These are phyloP conservation scores for Phytophthora fragariaefolia DNA, from an alignment of 352 stramenopile genomes.

Conservation along the genomic window DNA sequence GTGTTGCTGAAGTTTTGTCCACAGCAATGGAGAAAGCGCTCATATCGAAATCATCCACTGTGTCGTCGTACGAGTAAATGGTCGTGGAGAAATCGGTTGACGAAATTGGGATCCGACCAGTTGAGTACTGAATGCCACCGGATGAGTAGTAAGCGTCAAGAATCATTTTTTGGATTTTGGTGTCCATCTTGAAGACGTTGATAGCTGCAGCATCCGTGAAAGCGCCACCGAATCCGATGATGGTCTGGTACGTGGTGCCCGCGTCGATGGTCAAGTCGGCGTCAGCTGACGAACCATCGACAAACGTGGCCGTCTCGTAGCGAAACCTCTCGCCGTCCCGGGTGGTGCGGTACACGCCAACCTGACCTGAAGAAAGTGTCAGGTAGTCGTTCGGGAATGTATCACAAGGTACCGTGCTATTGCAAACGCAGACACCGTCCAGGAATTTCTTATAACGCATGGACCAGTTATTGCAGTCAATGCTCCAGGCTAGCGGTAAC, in stretches of 20 bases:
- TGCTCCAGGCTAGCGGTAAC: conserved; percentile 2
- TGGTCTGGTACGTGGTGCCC: conserved; percentile 56
- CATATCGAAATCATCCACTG: conserved; percentile 48
- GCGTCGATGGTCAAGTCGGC: conserved; percentile 47
- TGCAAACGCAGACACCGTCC: conserved; percentile 68
- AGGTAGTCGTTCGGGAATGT: conserved; percentile 42
- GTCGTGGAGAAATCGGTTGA: conserved; percentile 81
- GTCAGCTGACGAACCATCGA: conserved; percentile 17
- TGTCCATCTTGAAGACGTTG: conserved; percentile 71
- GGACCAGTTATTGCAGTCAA: conserved; percentile 43
- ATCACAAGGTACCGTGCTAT: conserved; percentile 41
- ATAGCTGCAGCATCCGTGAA: conserved; percentile 84
- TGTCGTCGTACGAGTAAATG: conserved; percentile 54
- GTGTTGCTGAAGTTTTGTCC: conserved; percentile 52
- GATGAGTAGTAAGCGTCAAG: conserved; percentile 71
- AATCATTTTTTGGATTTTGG: conserved; percentile 56
- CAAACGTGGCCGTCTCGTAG: conserved; percentile 41
- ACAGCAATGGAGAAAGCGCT: conserved; percentile 73
- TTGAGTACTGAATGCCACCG: conserved; percentile 68
- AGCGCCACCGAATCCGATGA: conserved; percentile 82
- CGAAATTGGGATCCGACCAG: conserved; percentile 77
- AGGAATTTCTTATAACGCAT: conserved; percentile 52
- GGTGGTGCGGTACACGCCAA: conserved; percentile 58
- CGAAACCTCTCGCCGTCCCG: conserved; percentile 51
- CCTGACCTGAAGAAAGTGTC: conserved; percentile 33